Evolutionary conservation across 805 yeast genomes (phyloP), one percentile per base, ranked within the genome.

Genomic region (Schwanniomyces sp.): DNA sequence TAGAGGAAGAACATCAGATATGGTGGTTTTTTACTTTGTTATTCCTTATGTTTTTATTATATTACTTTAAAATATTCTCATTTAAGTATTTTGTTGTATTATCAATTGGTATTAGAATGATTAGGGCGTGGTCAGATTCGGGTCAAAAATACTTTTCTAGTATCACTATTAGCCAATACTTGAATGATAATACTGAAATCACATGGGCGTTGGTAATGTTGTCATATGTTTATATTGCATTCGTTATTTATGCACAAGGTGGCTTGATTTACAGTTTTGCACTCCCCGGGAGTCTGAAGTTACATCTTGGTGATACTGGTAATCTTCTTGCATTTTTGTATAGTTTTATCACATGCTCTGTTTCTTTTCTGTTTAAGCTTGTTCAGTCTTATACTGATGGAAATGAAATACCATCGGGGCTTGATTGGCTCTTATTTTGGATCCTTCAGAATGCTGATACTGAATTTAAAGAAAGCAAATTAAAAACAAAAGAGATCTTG

Each of bases 1-100:
- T 94, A 14, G 99, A 94, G 59, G 99, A 94, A 63, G 99, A 94
- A 61, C 96, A 94, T 61, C 97, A 91, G 61, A 64, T 91, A 14
- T 94, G 99, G 99, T 94, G 96, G 88, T 87, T 63, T 27, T 56
- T 67, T 14, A 54, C 66, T 3, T 44, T 62, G 0, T 41, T 58
- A 11, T 50, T 50, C 29, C 46, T 57, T 4, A 28, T 54, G 2
- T 40, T 45, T 4, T 45, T 63, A 14, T 44, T 40, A 34, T 32
- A 42, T 12, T 48, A 37, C 42, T 40, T 42, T 12, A 43, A 39
- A 9, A 49, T 45, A 43, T 41, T 40, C 14, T 36, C 41, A 1
- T 30, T 39, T 11, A 28, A 28, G 4, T 42, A 34, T 17, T 45
- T 49, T 49, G 21, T 49, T 24, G 27, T 52, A 17, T 39, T 68